Percentiles rank a stretch among this genome's conserved stretches.
Conservation (phyloP, 2,329 filamentous ascomycete genomes). For the Colletotrichum sp. region DNA sequence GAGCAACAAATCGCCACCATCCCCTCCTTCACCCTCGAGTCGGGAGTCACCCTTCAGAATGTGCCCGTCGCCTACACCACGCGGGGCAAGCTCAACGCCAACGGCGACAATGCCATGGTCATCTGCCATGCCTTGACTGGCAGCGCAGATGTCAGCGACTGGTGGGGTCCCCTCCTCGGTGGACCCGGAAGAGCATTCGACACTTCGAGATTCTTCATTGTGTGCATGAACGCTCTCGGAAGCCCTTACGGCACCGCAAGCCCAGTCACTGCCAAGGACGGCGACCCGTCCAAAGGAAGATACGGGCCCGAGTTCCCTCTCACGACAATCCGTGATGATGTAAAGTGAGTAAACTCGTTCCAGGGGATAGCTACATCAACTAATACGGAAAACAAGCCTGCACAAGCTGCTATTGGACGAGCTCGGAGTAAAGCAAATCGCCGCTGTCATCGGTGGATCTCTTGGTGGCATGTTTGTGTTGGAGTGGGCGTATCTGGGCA, state of each 20-base stretch:
- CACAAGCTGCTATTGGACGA: constrained; percentile 84
- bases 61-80: constrained; percentile 73
- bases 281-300: constrained; percentile 71
- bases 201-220: constrained; percentile 81
- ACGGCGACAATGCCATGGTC: constrained; percentile 72
- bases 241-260: constrained; percentile 89
- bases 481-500: constrained; percentile 91
- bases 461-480: constrained; percentile 92
- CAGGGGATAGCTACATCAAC: constrained; percentile 58
- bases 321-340: constrained; percentile 94
- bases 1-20: constrained; percentile 88
- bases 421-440: constrained; percentile 78
- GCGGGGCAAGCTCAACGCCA: constrained; percentile 63
- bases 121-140: constrained; percentile 87
- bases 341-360: constrained; percentile 71
- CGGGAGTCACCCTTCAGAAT: constrained; percentile 83
- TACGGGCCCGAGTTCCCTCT: constrained; percentile 97
- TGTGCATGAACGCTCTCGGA: constrained; percentile 85
- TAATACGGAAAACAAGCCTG: constrained; percentile 51
- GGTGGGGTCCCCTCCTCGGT: constrained; percentile 86
- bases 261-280: constrained; percentile 87
- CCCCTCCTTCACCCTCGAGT: constrained; percentile 91
- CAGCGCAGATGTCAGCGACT: constrained; percentile 83
- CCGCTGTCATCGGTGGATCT: constrained; percentile 81
- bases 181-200: constrained; percentile 82